Percentiles rank a stretch among this genome's conserved stretches.
Conservation (phyloP, 1,284 basidiomycete species). For the Cutaneotrichosporon mucoides region DNA sequence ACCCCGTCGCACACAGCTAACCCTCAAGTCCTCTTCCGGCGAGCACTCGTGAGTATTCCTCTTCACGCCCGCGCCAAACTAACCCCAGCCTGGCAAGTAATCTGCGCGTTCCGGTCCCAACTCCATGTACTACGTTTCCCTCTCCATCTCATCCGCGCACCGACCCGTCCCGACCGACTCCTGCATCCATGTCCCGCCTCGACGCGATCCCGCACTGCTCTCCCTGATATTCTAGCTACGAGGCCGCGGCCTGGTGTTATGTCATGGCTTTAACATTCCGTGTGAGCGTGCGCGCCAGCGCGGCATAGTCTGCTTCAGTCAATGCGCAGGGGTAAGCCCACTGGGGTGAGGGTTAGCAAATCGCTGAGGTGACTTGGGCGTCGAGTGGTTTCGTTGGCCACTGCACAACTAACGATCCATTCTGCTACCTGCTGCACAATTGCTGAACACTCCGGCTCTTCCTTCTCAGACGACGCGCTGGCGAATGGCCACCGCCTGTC, state of each 20-base stretch:
- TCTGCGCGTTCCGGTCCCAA: neutral
- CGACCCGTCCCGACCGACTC: neutral
- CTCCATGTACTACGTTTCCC: neutral
- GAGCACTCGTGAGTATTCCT: conserved; percentile 48
- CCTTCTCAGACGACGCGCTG: too few relatives aligned
- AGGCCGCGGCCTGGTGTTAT: neutral
- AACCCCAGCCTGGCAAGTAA: conserved; percentile 3
- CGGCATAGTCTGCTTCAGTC: too few relatives aligned
- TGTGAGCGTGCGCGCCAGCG: neutral
- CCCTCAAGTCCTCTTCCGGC: conserved; percentile 50
- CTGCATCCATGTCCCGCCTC: conserved; percentile 7
- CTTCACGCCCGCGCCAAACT: neutral
- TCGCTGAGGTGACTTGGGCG: too few relatives aligned
- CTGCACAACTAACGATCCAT: too few relatives aligned
- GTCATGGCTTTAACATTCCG: neutral
- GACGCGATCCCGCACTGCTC: neutral
- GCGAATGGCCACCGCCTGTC: too few relatives aligned
- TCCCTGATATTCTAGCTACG: neutral
- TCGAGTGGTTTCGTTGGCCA: too few relatives aligned
- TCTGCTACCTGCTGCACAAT: too few relatives aligned
- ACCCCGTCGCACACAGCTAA: neutral
- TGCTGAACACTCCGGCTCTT: too few relatives aligned
- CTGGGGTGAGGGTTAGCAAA: too few relatives aligned
- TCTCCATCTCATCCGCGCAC: conserved; percentile 1
- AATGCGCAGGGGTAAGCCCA: too few relatives aligned